Percentiles rank a stretch among this genome's conserved stretches.
Evolutionary conservation across 2,329 filamentous ascomycete species (phyloP).

Genomic region (Monilinia laxa): DNA sequence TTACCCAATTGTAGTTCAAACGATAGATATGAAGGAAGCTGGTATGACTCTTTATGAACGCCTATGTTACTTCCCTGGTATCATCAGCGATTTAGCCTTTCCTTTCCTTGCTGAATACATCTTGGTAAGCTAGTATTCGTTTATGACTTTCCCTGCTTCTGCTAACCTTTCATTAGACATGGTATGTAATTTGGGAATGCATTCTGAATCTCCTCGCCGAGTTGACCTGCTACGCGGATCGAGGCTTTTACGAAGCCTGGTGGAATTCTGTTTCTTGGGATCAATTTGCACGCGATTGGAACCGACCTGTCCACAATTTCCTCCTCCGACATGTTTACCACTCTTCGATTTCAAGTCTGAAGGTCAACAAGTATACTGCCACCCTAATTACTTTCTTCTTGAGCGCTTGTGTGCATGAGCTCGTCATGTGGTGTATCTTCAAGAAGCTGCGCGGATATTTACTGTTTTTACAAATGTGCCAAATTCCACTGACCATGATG

Average conservation of each 20-base stretch:
- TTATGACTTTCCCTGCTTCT: background rate
- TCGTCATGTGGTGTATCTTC: slow-evolving; percentile 66
- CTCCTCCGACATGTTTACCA: slow-evolving; percentile 78
- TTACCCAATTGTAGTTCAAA: slow-evolving; percentile 70
- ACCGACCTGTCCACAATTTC: slow-evolving; percentile 74
- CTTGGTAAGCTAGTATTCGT: slow-evolving; percentile 30
- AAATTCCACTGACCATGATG: slow-evolving; percentile 68
- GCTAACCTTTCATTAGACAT: slow-evolving; percentile 49
- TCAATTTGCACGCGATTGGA: slow-evolving; percentile 79
- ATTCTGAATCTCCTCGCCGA: slow-evolving; percentile 75
- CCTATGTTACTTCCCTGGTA: slow-evolving; percentile 68
- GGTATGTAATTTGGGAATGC: slow-evolving; percentile 81
- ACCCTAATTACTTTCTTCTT: slow-evolving; percentile 48
- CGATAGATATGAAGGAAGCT: slow-evolving; percentile 65
- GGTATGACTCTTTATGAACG: slow-evolving; percentile 60
- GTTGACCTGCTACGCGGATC: slow-evolving; percentile 73
- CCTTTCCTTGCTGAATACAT: slow-evolving; percentile 79
- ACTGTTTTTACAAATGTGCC: slow-evolving; percentile 70
- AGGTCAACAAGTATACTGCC: slow-evolving; percentile 66
- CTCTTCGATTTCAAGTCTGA: slow-evolving; percentile 70
- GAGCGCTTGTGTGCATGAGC: slow-evolving; percentile 40
- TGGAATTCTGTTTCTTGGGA: slow-evolving; percentile 69
- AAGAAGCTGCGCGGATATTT: slow-evolving; percentile 74
- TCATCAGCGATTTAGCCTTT: slow-evolving; percentile 73
- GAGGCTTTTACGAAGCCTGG: slow-evolving; percentile 68